A percentile compares a stretch with the other conserved stretches of the same genome.
Evolutionary conservation across 2,329 filamentous ascomycete species (phyloP).

Genomic region (Cadophora malorum): DNA sequence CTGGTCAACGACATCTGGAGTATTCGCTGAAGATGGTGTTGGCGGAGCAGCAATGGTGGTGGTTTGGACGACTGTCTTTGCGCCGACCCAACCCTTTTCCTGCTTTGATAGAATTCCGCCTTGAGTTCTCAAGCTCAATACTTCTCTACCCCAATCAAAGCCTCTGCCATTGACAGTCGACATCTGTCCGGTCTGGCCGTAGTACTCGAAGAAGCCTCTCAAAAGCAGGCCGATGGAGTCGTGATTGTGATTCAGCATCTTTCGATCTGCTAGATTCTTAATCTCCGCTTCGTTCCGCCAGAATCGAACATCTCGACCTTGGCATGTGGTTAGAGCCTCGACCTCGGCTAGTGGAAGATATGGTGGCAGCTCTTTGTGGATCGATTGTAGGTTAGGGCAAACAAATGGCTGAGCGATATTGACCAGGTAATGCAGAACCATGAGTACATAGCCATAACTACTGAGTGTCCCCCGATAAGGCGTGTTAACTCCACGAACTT

Average conservation of each 20-base stretch:
- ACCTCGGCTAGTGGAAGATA: slow-evolving; percentile 52
- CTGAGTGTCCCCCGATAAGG: slow-evolving; percentile 86
- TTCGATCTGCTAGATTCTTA: slow-evolving; percentile 59
- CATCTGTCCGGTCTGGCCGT: slow-evolving; percentile 66
- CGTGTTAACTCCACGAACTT: slow-evolving; percentile 82
- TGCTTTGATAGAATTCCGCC: slow-evolving; percentile 76
- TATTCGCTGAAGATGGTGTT: slow-evolving; percentile 30
- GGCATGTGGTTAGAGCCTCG: slow-evolving; percentile 52
- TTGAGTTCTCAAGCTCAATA: slow-evolving; percentile 75
- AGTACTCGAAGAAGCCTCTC: slow-evolving; percentile 89
- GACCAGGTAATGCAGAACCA: slow-evolving; percentile 90
- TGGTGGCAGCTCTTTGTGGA: slow-evolving; percentile 54
- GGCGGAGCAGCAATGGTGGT: slow-evolving; percentile 47
- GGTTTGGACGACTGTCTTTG: slow-evolving; percentile 70
- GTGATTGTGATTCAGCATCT: slow-evolving; percentile 69
- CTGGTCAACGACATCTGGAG: slow-evolving; percentile 19
- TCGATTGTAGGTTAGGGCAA: slow-evolving; percentile 79
- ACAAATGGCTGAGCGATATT: slow-evolving; percentile 83
- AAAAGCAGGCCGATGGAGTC: slow-evolving; percentile 76
- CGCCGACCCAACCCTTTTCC: slow-evolving; percentile 86
- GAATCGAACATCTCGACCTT: slow-evolving; percentile 76
- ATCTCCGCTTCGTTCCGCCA: slow-evolving; percentile 79
- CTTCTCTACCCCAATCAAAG: slow-evolving; percentile 83
- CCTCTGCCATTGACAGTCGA: slow-evolving; percentile 57
- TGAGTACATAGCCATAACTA: slow-evolving; percentile 89